These are phyloP conservation scores for Acanthamoeba triangularis DNA, from an alignment of 208 protist genomes.

Conservation along the genomic window DNA sequence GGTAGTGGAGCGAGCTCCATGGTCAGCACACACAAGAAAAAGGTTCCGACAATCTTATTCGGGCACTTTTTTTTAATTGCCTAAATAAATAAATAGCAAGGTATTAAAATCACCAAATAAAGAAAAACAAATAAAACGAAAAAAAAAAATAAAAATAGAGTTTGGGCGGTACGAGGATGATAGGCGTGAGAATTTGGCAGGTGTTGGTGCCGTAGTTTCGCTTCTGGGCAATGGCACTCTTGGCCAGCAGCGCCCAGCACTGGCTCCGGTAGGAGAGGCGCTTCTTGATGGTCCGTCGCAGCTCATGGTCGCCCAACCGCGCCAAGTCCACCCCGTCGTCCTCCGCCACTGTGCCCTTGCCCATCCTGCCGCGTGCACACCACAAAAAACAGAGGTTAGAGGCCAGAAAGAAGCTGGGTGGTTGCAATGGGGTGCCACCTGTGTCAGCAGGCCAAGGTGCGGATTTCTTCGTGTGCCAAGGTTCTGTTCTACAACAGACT, in stretches of 20 bases:
- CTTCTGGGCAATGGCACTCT: conserved; percentile 61
- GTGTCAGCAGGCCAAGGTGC: no score
- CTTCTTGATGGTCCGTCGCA: neutral
- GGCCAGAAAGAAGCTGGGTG: no score
- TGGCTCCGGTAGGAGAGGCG: conserved; percentile 35
- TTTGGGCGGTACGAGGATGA: conserved; percentile 13
- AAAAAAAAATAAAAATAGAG: neutral
- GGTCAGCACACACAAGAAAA: neutral
- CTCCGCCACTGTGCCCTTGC: no score
- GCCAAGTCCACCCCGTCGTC: neutral
- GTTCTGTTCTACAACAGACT: no score
- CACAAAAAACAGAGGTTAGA: no score
- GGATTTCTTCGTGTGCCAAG: no score
- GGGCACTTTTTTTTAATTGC: neutral
- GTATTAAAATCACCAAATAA: neutral
- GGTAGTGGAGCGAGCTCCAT: neutral
- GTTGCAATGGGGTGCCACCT: no score
- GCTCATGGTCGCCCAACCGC: neutral
- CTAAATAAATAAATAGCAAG: neutral
- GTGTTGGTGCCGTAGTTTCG: conserved; percentile 64
- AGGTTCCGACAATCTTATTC: neutral
- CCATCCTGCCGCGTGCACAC: no score
- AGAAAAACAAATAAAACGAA: neutral
- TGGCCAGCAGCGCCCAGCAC: conserved; percentile 68
- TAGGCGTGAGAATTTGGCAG: conserved; percentile 60